These are phyloP conservation scores for Novakomyces olei DNA, from an alignment of 805 yeast genomes.

Conservation along the genomic window DNA sequence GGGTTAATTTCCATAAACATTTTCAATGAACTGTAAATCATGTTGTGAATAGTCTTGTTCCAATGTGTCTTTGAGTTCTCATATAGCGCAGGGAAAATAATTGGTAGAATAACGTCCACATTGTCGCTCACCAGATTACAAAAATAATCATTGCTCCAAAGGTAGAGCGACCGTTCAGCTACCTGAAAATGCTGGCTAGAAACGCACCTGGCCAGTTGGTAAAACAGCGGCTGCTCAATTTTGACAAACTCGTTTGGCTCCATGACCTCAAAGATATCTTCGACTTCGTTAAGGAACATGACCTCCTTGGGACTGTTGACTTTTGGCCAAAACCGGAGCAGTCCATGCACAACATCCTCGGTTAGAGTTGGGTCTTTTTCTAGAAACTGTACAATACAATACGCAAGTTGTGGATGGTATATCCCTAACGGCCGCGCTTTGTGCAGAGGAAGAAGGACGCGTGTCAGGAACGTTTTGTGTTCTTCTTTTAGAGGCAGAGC, in stretches of 20 bases:
- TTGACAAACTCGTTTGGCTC: slow-evolving; percentile 81
- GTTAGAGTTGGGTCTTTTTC: slow-evolving; percentile 85
- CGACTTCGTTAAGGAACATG: slow-evolving; percentile 86
- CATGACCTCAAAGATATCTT: slow-evolving; percentile 88
- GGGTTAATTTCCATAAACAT: slow-evolving; percentile 87
- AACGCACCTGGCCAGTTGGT: slow-evolving; percentile 82
- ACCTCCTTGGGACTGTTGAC: slow-evolving; percentile 86
- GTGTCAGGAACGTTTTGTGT: slow-evolving; percentile 70
- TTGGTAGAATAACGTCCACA: slow-evolving; percentile 79
- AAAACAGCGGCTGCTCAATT: slow-evolving; percentile 80
- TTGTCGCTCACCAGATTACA: slow-evolving; percentile 67
- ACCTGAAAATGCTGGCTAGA: slow-evolving; percentile 94
- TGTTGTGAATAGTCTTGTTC: slow-evolving; percentile 81
- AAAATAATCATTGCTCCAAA: slow-evolving; percentile 89
- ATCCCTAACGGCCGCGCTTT: slow-evolving; percentile 71
- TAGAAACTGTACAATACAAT: slow-evolving; percentile 86
- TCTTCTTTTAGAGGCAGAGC: slow-evolving; percentile 94
- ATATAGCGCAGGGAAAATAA: slow-evolving; percentile 71
- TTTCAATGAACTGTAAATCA: slow-evolving; percentile 78
- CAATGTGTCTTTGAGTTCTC: slow-evolving; percentile 67
- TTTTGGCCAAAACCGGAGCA: slow-evolving; percentile 90
- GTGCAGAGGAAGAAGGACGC: slow-evolving; percentile 79
- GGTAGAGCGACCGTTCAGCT: slow-evolving; percentile 79
- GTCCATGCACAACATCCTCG: slow-evolving; percentile 89
- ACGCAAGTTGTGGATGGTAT: slow-evolving; percentile 92